Evolutionary conservation across 352 stramenopile genomes (phyloP), one percentile per base, ranked within the genome.

Genomic region (Pythium scleroteichum): DNA sequence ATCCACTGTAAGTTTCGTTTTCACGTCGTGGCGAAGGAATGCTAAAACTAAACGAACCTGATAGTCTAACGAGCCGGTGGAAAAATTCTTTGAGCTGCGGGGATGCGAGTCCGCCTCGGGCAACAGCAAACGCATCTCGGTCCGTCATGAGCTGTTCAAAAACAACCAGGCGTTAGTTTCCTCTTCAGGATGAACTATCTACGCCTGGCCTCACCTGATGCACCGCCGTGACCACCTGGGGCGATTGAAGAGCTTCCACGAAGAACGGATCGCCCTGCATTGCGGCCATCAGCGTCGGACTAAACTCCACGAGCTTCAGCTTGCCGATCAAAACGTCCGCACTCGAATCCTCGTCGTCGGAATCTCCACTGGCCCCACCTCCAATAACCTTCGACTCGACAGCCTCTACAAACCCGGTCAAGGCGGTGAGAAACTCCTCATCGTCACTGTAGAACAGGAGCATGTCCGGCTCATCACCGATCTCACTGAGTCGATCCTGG

Each of bases 391-490:
- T 13, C 10, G 10, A 10, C 19, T 64, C 52, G 22, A 64, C 24
- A 0, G 27, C 16, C 19, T 48, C 33, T 33, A 90, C 57, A 67
- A 88, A 88, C 16, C 19, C 32, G 22, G 69, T 64, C 9, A 88
- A 48, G 2, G 23, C 39, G 4, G 23, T 45, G n/a, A 73, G 61
- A 46, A 88, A 87, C 22, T 33, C 67, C 16, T 59, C 53, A 39
- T 87, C 70, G 49, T 90, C 81, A 9, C 73, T 50, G 59, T 90
- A 81, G 40, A 90, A 90, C 32, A 90, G 56, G 29, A 90, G 49
- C 64, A 90, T 40, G 52, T 88, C 81, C 0, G 81, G 81, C 53
- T 83, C 78, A n/a, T 88, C 81, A 17, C 73, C 75, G 55, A 90
- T 72, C 52, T 88, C 81, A 17, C 85, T 66, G 26, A 90, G 67